phyloP scores from a whole-genome alignment of 495 filamentous ascomycete genomes.

The Tuber borchii region DNA sequence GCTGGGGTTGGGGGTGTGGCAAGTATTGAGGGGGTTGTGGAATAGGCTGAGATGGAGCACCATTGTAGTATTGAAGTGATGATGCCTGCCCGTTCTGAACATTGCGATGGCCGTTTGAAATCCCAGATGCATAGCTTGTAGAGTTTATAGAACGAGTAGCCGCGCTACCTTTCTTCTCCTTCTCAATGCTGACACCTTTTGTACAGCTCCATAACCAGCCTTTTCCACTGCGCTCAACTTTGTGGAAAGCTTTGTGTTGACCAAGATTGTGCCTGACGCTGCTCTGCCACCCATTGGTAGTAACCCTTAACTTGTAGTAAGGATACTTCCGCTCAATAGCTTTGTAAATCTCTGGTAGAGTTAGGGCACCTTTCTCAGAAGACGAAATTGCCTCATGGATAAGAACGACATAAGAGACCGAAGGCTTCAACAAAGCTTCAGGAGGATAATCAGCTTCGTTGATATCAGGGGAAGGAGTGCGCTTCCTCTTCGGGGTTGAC shows the following conservation, averaged over 20 bases:
- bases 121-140: background rate
- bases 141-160: background rate
- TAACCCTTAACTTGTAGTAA: conserved; percentile 74
- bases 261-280: conserved; percentile 93
- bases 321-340: conserved; percentile 82
- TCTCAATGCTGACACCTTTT: conserved; percentile 59
- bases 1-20: background rate
- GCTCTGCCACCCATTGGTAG: conserved; percentile 89
- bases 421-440: conserved; percentile 79
- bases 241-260: conserved; percentile 78
- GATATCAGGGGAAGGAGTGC: conserved; percentile 65
- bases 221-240: conserved; percentile 68
- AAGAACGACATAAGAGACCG: conserved; percentile 78
- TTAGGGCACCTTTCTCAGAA: conserved; percentile 62
- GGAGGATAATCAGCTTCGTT: conserved; percentile 69
- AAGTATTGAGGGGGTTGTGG: background rate
- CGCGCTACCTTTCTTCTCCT: conserved; percentile 53
- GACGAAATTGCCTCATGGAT: conserved; percentile 83
- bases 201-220: conserved; percentile 65
- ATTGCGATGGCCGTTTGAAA: background rate
- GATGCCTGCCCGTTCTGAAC: background rate
- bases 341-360: conserved; percentile 89
- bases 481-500: conserved; percentile 53
- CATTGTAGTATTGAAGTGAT: background rate
- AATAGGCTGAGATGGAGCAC: background rate